A percentile compares a stretch with the other conserved stretches of the same genome.
Evolutionary conservation across 768 basidiomycete species (phyloP).

Genomic region (Tricholoma sp.): DNA sequence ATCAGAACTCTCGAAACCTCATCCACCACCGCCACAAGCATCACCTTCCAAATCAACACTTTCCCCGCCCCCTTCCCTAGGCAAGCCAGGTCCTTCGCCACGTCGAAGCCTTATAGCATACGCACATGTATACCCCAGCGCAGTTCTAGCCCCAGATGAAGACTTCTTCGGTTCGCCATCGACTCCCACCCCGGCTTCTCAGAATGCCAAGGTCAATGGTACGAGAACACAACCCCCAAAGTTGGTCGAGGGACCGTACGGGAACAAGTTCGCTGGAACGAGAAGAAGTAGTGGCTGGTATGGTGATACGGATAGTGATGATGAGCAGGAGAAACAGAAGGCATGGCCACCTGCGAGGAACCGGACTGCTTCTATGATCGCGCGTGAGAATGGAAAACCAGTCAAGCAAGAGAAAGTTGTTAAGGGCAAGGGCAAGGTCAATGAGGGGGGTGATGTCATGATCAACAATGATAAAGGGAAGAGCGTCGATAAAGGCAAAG

Average conservation of each 20-base stretch:
- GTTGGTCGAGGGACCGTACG: conserved; percentile 26
- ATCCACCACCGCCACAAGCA: conserved; percentile 11
- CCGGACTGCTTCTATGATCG: background rate
- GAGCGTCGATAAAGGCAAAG: background rate
- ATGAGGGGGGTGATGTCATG: background rate
- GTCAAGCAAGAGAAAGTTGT: background rate
- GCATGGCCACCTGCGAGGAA: background rate
- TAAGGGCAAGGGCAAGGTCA: background rate
- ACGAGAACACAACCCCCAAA: conserved; percentile 4
- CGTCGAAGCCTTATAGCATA: background rate
- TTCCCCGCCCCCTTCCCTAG: background rate
- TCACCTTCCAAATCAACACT: conserved; percentile 11
- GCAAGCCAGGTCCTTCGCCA: background rate
- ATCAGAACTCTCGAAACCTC: background rate
- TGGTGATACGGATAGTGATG: background rate
- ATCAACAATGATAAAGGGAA: background rate
- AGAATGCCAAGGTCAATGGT: background rate
- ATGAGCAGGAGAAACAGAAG: conserved; percentile 4
- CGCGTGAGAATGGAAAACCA: background rate
- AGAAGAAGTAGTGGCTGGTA: conserved; percentile 9
- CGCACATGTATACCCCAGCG: background rate
- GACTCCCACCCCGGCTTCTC: conserved; percentile 2
- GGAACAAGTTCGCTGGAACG: conserved; percentile 18
- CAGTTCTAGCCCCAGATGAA: conserved; percentile 6
- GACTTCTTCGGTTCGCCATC: conserved; percentile 9